Percentiles rank a stretch among this genome's conserved stretches.
These are phyloP conservation scores for Pichia heedii DNA, from an alignment of 805 yeast species.

Conservation along the genomic window DNA sequence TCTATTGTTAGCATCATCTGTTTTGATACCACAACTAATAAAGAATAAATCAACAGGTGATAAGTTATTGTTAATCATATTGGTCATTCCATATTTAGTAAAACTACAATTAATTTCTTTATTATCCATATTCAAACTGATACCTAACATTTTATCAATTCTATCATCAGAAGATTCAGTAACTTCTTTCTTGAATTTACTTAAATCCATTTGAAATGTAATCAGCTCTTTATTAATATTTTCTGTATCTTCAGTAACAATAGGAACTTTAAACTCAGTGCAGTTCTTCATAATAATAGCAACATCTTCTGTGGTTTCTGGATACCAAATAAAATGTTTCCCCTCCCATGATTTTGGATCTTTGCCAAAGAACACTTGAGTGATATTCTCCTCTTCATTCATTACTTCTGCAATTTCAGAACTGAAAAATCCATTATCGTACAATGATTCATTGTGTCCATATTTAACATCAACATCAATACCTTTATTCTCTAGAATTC, in stretches of 20 bases:
- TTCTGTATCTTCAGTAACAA: constrained; percentile 8
- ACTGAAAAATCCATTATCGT: constrained; percentile 12
- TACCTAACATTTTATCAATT: constrained; percentile 9
- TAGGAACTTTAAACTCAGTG: constrained; percentile 22
- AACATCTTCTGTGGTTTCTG: constrained; percentile 18
- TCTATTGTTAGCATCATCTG: constrained; percentile 1
- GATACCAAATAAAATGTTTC: constrained; percentile 16
- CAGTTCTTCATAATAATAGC: constrained; percentile 17
- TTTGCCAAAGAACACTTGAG: constrained; percentile 18
- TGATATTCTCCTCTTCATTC: constrained; percentile 14
- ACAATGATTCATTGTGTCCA: constrained; percentile 9
- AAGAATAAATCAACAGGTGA: constrained; percentile 16
- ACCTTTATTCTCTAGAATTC: constrained; percentile 17
- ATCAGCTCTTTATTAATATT: constrained; percentile 8
- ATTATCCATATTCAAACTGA: background rate
- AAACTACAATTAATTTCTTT: constrained; percentile 3
- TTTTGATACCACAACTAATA: constrained; percentile 13
- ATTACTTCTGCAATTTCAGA: constrained; percentile 14
- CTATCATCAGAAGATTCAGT: background rate
- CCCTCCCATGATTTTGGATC: constrained; percentile 10
- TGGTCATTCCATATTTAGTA: background rate
- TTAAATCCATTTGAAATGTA: constrained; percentile 10
- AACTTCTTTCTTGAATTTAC: constrained; percentile 10
- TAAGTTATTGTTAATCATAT: background rate
- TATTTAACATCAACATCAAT: constrained; percentile 14